Evolutionary conservation across 1,139 yeast genomes (phyloP), one percentile per base, ranked within the genome.

Genomic region (Saccharomycopsis crataegensis): DNA sequence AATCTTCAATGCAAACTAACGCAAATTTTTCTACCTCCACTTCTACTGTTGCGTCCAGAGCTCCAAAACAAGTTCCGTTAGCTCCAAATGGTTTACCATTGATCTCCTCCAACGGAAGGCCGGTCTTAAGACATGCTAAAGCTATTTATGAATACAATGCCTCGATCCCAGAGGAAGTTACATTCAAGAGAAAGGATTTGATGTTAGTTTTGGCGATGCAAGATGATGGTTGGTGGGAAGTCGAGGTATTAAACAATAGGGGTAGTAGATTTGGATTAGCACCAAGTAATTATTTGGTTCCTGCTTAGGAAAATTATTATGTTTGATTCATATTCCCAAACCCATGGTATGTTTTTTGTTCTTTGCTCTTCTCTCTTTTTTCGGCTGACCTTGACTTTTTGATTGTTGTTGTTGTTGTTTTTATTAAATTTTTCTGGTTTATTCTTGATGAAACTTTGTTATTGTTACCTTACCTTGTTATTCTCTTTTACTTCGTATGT

Each of bases 161-260:
- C 1, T 84, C 82, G 31, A 83, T 86, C 51, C 84, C 83, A n/a
- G 93, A 87, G 49, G 96, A 89, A 62, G 75, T 88, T 9, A 70
- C 76, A 16, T 88, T 89, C 73, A 76, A 78, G 55, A 86, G 86
- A 64, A 86, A 85, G 54, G 94, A 90, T 73, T 66, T 80, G n/a
- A 71, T 89, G 67, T 76, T 82, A 58, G 79, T 89, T 12, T 68
- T 86, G 32, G 81, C 80, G 60, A 83, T 78, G 73, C 95, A 88
- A 66, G 91, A 85, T 53, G 96, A 89, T 63, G 89, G 90, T 40
- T 89, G 96, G 96, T 89, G 86, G 83, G 83, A 84, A 61, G 86
- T 88, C 58, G 96, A 89, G 65, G 79, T 85, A 51, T 73, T 79
- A 8, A 78, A 78, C 9, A 73, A 81, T 8, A 34, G 28, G 12